Evolutionary conservation across 139 green algal genomes (phyloP), one percentile per base, ranked within the genome.

Genomic region (Chlamydomonas sp.): DNA sequence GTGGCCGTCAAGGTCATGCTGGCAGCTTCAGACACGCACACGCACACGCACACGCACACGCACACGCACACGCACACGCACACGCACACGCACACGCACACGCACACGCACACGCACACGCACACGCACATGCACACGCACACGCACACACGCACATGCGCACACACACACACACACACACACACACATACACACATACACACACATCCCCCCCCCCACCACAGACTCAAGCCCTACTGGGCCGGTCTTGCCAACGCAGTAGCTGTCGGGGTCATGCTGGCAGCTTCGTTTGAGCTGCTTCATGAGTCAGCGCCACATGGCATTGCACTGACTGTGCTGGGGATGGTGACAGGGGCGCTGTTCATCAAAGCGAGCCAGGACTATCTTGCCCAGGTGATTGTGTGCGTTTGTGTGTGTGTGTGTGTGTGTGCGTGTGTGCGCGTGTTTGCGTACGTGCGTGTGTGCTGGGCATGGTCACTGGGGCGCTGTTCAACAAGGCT

Each of bases 1-100:
- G 71, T 97, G 1, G 94, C 94, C 3, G 95, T 89, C 63, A 94
- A 94, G 1, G 94, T 98, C 33, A 99, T 99, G 94, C 76, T 99
- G 35, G 91, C 94, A 1, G 91, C 90, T 8, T 90, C 78, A 54
- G 39, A 78, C 65, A 10, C 28, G 6, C 22, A 20, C 28, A 16
- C 4, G 30, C 43, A 13, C 13, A 13, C 43, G 13, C 13, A 13
- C 43, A 26, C 16, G 13, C 43, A 26, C 43, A 13, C 43, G 13
- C 16, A 13, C 13, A 16, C 43, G 16, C 43, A 54, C 13, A 13
- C 16, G 43, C 13, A 16, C 43, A 54, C 13, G 43, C 43, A 54
- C 16, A 54, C n/a, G n/a, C n/a, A n/a, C n/a, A n/a, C n/a, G n/a
- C n/a, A n/a, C n/a, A n/a, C n/a, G n/a, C n/a, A n/a, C n/a, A n/a